Conservation (phyloP, 1,284 basidiomycete species). For the Pterulicium gracile region DNA sequence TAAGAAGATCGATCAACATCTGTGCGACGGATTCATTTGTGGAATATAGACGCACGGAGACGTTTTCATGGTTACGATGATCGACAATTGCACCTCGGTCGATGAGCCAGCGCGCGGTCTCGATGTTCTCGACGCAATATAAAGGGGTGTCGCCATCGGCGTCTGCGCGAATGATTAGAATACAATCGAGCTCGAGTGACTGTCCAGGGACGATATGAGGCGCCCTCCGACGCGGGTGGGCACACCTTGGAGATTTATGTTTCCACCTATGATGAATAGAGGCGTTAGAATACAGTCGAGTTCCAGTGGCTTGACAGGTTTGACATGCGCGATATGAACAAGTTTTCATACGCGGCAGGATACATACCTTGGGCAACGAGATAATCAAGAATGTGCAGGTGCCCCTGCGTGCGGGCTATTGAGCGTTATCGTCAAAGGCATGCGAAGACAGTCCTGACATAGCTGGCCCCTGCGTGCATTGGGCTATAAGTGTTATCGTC, state of each 20-base stretch:
- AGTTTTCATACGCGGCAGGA: too few relatives aligned
- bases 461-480: constrained; percentile 37
- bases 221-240: too few relatives aligned
- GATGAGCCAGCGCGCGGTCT: constrained; percentile 71
- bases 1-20: constrained; percentile 19
- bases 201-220: too few relatives aligned
- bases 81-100: constrained; percentile 68
- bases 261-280: constrained; percentile 52
- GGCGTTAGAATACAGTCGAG: too few relatives aligned
- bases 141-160: constrained; percentile 86
- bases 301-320: too few relatives aligned
- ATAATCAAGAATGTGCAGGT: constrained; percentile 67
- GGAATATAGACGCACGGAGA: constrained; percentile 70
- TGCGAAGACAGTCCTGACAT: constrained; percentile 2
- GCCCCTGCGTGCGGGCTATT: constrained; percentile 77
- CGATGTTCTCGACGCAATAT: constrained; percentile 78
- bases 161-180: constrained; percentile 82
- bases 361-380: constrained; percentile 56
- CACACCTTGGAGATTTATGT: constrained; percentile 89
- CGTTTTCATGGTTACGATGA: constrained; percentile 57
- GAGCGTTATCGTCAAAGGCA: constrained; percentile 8
- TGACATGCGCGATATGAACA: too few relatives aligned
- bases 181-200: too few relatives aligned
- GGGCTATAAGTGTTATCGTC: constrained; percentile 82
- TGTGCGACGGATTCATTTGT: too few relatives aligned